Evolutionary conservation across 441 rosid genomes (phyloP).

Genomic region (Adansonia gregorii): DNA sequence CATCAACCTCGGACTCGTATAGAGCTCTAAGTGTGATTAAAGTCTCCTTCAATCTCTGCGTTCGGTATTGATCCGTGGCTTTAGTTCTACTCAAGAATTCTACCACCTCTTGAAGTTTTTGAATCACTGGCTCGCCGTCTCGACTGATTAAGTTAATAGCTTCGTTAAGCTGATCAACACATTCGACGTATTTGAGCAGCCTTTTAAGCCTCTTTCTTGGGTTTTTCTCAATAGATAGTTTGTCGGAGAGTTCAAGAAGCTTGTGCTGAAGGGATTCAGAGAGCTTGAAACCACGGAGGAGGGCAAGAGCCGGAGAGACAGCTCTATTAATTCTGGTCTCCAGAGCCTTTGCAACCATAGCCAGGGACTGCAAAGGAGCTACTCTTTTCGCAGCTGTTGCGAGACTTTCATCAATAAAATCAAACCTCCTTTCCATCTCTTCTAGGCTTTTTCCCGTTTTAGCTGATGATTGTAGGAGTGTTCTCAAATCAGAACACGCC

Average conservation of each 20-base stretch:
- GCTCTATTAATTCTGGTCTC: constrained; percentile 66
- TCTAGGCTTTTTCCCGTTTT: constrained; percentile 41
- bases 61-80: constrained; percentile 55
- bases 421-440: constrained; percentile 47
- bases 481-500: constrained; percentile 50
- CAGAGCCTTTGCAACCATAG: constrained; percentile 59
- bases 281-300: constrained; percentile 52
- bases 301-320: constrained; percentile 50
- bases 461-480: constrained; percentile 40
- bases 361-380: constrained; percentile 59
- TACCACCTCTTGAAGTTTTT: constrained; percentile 71
- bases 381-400: constrained; percentile 46
- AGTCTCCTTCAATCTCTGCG: constrained; percentile 60
- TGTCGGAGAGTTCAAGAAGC: constrained; percentile 42
- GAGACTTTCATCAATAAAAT: constrained; percentile 42
- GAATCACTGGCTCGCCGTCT: constrained; percentile 63
- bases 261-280: constrained; percentile 50
- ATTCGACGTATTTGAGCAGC: constrained; percentile 48
- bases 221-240: constrained; percentile 31
- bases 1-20: constrained; percentile 56
- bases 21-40: constrained; percentile 55
- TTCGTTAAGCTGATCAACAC: constrained; percentile 46
- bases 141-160: constrained; percentile 42
- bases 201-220: constrained; percentile 41
- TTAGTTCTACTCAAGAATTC: constrained; percentile 79